These are phyloP conservation scores for Diplodia corticola DNA, from an alignment of 2,329 filamentous ascomycete species.

Conservation along the genomic window DNA sequence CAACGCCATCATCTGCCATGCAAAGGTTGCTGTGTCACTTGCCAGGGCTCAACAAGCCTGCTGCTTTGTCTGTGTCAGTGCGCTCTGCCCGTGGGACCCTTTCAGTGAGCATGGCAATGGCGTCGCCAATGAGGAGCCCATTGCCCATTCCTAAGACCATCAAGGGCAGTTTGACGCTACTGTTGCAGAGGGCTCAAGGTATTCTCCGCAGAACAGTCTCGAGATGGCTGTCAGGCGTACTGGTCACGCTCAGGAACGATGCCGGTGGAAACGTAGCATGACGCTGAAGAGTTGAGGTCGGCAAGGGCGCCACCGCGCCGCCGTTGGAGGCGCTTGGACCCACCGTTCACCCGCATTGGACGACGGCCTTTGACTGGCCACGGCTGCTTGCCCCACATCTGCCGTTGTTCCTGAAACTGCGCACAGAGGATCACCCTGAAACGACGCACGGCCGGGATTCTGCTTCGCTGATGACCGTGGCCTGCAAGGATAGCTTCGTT, in stretches of 20 bases:
- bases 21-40: too few species aligned
- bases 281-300: slow-evolving; percentile 9
- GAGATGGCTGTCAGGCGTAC: not conserved
- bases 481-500: not conserved
- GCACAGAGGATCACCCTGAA: not conserved
- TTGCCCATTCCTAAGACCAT: not conserved
- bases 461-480: not conserved
- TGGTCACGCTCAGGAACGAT: too few species aligned
- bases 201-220: not conserved
- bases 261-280: not conserved
- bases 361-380: not conserved
- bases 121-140: too few species aligned
- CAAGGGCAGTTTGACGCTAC: not conserved
- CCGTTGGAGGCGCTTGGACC: slow-evolving; percentile 2
- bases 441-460: not conserved
- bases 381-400: not conserved
- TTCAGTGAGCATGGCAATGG: too few species aligned
- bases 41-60: too few species aligned
- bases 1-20: not conserved
- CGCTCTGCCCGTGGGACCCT: too few species aligned
- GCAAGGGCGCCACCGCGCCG: slow-evolving; percentile 4
- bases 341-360: not conserved
- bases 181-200: not conserved
- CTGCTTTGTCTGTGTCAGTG: too few species aligned
- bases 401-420: not conserved